Base-by-base conservation (phyloP, 2,329 filamentous ascomycete species). In the Lomentospora prolificans region DNA sequence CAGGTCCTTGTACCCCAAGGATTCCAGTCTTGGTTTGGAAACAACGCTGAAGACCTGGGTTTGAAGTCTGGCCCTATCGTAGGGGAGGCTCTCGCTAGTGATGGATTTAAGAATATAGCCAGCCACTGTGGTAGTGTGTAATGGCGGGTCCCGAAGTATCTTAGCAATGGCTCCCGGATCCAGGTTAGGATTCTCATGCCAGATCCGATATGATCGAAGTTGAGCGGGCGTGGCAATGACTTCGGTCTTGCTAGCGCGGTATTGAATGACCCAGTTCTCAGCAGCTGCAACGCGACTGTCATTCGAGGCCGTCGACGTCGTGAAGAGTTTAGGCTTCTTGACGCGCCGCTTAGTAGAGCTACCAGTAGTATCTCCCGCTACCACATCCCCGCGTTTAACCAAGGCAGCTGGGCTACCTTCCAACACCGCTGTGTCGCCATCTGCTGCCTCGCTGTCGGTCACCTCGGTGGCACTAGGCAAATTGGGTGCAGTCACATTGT, bases 161-260 rank as follows among this genome's bases (percentile, higher is more conserved):
- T 64, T 67, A 2, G 82, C 82, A 14, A 87, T 70, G 1, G 71
- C 67, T 0, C 68, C 62, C 0, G 82, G 71, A 0, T 65, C 60
- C 17, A 87, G 69, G 10, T 72, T 69, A 6, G 74, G 65, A 57
- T 82, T 75, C 3, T 68, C 59, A 55, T 82, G 72, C 86, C 86
- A 89, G 19, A 89, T 67, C 60, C 77, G 79, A 62, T 87, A 89
- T 1, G 82, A 75, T 12, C 81, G 75, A 1, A 87, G 66, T 2
- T 69, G 64, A 1, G 72, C 61, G 2, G 64, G 66, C 19, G 58
- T 31, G 0, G 65, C 66, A 6, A 55, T 60, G 1, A 66, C 54
- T 54, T 57, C 24, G 6, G 55, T 57, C 1, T 58, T 62, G 53
- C 61, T 68, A 4, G 63, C 60, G 12, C 66, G 70, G 61, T 76